A percentile compares a stretch with the other conserved stretches of the same genome.
Conservation (phyloP, 176 grass and related monocot species). For the Oryza punctata region DNA sequence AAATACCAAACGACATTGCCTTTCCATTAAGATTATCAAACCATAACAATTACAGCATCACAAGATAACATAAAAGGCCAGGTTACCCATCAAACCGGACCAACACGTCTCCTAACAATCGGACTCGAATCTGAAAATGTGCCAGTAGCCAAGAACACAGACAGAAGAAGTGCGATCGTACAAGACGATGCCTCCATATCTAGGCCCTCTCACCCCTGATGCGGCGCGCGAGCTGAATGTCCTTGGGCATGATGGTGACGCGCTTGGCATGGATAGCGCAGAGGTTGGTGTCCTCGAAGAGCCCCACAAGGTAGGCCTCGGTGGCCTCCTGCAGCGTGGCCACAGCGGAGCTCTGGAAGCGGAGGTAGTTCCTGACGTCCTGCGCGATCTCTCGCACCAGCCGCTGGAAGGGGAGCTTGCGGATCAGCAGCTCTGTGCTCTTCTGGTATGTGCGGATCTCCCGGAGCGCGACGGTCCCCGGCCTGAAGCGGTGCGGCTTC, state of each 20-base stretch:
- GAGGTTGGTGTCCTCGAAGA: constrained; percentile 90
- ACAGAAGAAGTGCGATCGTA: neutral
- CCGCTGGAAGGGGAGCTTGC: constrained; percentile 81
- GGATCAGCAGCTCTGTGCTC: constrained; percentile 86
- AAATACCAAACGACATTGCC: neutral
- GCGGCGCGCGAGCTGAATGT: constrained; percentile 72
- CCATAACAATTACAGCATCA: neutral
- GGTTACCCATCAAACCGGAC: neutral
- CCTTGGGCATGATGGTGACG: constrained; percentile 89
- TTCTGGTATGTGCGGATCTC: constrained; percentile 96
- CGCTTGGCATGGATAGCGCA: constrained; percentile 85
- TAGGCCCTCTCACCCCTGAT: constrained; percentile 78
- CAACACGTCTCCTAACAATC: neutral
- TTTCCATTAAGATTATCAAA: neutral
- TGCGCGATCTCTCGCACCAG: constrained; percentile 72
- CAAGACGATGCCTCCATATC: neutral
- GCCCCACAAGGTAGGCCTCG: constrained; percentile 73
- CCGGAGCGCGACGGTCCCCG: constrained; percentile 59
- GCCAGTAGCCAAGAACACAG: neutral
- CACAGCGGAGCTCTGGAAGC: constrained; percentile 71
- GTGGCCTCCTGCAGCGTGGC: constrained; percentile 75
- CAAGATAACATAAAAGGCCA: constrained; percentile 6
- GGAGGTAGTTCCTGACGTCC: constrained; percentile 81
- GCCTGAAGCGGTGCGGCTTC: constrained; percentile 86
- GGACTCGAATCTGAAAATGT: neutral